phyloP scores from a whole-genome alignment of 768 basidiomycete genomes.

The Amanita muscaria region DNA sequence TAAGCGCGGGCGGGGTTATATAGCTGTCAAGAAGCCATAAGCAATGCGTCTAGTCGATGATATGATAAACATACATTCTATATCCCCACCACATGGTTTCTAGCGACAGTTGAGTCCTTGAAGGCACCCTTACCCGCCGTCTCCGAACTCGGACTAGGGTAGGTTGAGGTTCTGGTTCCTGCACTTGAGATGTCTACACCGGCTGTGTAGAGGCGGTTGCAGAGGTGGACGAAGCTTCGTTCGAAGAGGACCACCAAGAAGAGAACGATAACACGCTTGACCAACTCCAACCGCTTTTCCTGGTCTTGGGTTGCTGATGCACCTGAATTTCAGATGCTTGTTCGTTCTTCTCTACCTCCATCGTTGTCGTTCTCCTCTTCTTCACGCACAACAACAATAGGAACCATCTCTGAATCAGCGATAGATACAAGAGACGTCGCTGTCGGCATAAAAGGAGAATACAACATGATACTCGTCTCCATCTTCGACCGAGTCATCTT shows the following conservation, averaged over 20 bases:
- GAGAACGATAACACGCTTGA: slow-evolving; percentile 1
- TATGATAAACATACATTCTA: slow-evolving; percentile 43
- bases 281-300: slow-evolving; percentile 6
- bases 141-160: slow-evolving; percentile 8
- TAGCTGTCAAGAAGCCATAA: slow-evolving; percentile 35
- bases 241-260: slow-evolving; percentile 6
- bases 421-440: slow-evolving; percentile 5
- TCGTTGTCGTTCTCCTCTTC: slow-evolving; percentile 15
- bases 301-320: neutral
- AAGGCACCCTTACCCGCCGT: slow-evolving; percentile 60
- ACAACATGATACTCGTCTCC: slow-evolving; percentile 53
- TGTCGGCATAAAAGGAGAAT: slow-evolving; percentile 57
- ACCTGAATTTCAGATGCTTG: neutral
- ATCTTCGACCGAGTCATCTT: slow-evolving; percentile 13
- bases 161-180: neutral
- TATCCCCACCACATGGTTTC: slow-evolving; percentile 85
- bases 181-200: neutral
- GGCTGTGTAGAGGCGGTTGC: neutral
- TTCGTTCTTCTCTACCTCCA: neutral
- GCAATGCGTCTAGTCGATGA: neutral
- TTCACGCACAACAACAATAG: slow-evolving; percentile 2
- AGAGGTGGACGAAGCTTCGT: neutral
- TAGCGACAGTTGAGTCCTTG: slow-evolving; percentile 60
- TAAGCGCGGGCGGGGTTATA: slow-evolving; percentile 69
- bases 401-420: slow-evolving; percentile 32